Evolutionary conservation across 2,329 filamentous ascomycete genomes (phyloP).

Genomic region (Pestalotiopsis sp.): DNA sequence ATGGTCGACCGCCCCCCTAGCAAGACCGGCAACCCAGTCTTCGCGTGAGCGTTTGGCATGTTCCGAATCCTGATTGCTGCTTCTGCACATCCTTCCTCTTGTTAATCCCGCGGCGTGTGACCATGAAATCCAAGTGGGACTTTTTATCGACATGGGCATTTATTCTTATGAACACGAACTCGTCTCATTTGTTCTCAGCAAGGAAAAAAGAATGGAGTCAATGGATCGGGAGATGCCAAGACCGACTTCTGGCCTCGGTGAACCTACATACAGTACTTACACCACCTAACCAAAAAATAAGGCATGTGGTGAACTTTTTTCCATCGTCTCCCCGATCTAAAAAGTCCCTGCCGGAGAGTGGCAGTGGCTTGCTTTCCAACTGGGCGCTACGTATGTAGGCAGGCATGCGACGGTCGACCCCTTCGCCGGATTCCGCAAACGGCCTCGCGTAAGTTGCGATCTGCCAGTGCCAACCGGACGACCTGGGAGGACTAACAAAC

Average conservation of each 20-base stretch:
- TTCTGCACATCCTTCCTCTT: not conserved
- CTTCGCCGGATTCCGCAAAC: conserved; percentile 1
- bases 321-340: not conserved
- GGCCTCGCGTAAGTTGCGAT: conserved; percentile 7
- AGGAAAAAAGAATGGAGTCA: not conserved
- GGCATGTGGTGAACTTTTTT: not conserved
- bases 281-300: not conserved
- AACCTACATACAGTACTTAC: not conserved
- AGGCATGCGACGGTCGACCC: not conserved
- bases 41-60: not conserved
- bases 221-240: not conserved
- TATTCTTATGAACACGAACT: not conserved
- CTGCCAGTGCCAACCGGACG: conserved; percentile 2
- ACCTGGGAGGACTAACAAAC: not conserved
- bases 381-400: not conserved
- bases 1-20: not conserved
- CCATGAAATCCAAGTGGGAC: not conserved
- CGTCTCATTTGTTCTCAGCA: not conserved
- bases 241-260: not conserved
- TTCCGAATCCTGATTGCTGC: not conserved
- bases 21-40: not conserved
- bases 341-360: not conserved
- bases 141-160: not conserved
- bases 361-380: not conserved
- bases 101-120: not conserved